Conservation (phyloP, 805 yeast species). For the Candida palmyrensis region DNA sequence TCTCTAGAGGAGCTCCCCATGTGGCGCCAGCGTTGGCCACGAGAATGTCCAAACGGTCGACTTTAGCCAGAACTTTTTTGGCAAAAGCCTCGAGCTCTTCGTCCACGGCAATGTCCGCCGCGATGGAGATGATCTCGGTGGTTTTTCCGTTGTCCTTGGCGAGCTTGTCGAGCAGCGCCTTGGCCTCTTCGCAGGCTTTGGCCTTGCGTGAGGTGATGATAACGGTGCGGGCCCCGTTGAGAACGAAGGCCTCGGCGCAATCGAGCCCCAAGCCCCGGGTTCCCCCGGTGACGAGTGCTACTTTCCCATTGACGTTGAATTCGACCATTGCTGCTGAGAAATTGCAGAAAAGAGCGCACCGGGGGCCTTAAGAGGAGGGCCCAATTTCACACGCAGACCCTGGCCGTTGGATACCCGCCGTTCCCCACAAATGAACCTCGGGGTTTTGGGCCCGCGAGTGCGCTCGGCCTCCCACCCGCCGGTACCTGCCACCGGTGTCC, state of each 20-base stretch:
- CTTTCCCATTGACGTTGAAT: slow-evolving; percentile 52
- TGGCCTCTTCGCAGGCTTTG: slow-evolving; percentile 58
- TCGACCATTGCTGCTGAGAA: slow-evolving; percentile 30
- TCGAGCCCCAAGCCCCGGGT: slow-evolving; percentile 69
- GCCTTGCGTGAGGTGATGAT: slow-evolving; percentile 62
- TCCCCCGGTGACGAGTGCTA: slow-evolving; percentile 69
- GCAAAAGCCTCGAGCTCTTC: slow-evolving; percentile 43
- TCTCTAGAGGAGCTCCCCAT: slow-evolving; percentile 65
- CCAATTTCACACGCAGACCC: too few species aligned
- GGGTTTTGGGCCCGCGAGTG: slow-evolving; percentile 3
- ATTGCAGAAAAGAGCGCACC: background rate
- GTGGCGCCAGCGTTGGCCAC: slow-evolving; percentile 78
- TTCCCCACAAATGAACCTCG: too few species aligned
- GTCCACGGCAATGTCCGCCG: slow-evolving; percentile 52
- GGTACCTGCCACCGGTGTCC: too few species aligned
- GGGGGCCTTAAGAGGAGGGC: too few species aligned
- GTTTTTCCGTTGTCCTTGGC: slow-evolving; percentile 29
- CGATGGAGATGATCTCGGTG: slow-evolving; percentile 36
- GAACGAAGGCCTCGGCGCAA: slow-evolving; percentile 60
- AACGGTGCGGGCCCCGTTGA: slow-evolving; percentile 57
- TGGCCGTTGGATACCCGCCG: too few species aligned
- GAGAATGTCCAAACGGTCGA: slow-evolving; percentile 52
- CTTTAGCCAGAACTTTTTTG: slow-evolving; percentile 33
- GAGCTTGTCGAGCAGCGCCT: slow-evolving; percentile 28
- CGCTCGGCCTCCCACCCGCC: too few species aligned